These are phyloP conservation scores for Cladorrhinum sp. DNA, from an alignment of 2,329 filamentous ascomycete species.

Conservation along the genomic window DNA sequence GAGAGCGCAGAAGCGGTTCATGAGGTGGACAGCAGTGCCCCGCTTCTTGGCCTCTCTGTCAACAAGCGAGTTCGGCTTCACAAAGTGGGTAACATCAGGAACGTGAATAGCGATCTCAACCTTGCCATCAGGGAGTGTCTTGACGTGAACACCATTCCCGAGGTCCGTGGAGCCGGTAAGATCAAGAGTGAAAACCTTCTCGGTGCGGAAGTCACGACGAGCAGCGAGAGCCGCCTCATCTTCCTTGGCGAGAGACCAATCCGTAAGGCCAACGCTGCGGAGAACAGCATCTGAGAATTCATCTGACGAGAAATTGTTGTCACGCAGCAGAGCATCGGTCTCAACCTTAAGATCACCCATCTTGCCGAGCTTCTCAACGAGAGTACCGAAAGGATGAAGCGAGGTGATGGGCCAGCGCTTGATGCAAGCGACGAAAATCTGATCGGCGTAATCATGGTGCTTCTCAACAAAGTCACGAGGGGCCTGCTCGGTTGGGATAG, in stretches of 20 bases:
- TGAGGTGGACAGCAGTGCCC: conserved; percentile 89
- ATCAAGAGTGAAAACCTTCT: conserved; percentile 89
- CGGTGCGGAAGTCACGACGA: conserved; percentile 85
- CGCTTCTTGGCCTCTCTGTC: conserved; percentile 98
- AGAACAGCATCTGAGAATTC: conserved; percentile 96
- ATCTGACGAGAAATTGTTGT: conserved; percentile 98
- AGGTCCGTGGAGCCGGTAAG: conserved; percentile 84
- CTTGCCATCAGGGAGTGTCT: conserved; percentile 75
- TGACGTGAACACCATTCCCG: conserved; percentile 90
- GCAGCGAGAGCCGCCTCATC: conserved; percentile 68
- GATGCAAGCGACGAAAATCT: conserved; percentile 98
- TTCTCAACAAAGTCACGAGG: conserved; percentile 98
- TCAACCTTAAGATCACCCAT: conserved; percentile 98
- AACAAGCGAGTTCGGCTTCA: conserved; percentile 92
- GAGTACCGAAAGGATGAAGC: conserved; percentile 95
- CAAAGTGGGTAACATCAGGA: conserved; percentile 91
- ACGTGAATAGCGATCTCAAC: conserved; percentile 95
- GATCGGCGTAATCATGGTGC: conserved; percentile 94
- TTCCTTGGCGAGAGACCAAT: conserved; percentile 85
- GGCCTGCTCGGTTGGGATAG: conserved; percentile 96
- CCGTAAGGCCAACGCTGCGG: conserved; percentile 86
- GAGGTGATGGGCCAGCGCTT: conserved; percentile 99
- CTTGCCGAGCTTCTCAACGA: conserved; percentile 93
- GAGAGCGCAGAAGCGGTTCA: conserved; percentile 85
- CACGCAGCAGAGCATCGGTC: conserved; percentile 91